Percentiles rank a stretch among this genome's conserved stretches.
These are phyloP conservation scores for Emmonsiellopsis sp. DNA, from an alignment of 2,329 filamentous ascomycete species.

Conservation along the genomic window DNA sequence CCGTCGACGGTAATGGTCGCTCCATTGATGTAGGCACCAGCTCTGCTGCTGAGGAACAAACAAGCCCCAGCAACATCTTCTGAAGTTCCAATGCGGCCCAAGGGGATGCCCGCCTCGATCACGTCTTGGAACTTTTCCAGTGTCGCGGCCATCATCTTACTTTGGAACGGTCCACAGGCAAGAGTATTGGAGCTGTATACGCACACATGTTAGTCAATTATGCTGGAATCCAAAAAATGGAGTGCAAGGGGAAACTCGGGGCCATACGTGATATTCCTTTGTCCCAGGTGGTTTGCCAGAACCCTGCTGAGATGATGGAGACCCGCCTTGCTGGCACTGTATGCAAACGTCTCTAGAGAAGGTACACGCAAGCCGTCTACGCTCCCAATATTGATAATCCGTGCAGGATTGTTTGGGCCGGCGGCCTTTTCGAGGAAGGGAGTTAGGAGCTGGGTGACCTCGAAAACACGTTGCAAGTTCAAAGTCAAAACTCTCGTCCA, in stretches of 20 bases:
- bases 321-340: slow-evolving; percentile 46
- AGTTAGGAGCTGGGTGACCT: slow-evolving; percentile 39
- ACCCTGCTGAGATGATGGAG: slow-evolving; percentile 46
- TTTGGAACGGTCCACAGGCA: slow-evolving; percentile 58
- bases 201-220: slow-evolving; percentile 15
- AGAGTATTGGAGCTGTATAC: slow-evolving; percentile 50
- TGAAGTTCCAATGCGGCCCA: slow-evolving; percentile 58
- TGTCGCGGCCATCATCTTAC: slow-evolving; percentile 47
- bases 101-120: slow-evolving; percentile 49
- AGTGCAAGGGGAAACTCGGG: slow-evolving; percentile 6
- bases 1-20: slow-evolving; percentile 57
- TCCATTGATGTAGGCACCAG: slow-evolving; percentile 58
- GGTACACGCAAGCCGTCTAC: slow-evolving; percentile 47
- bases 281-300: slow-evolving; percentile 42
- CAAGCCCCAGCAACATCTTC: slow-evolving; percentile 64
- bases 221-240: slow-evolving; percentile 41
- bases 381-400: slow-evolving; percentile 47
- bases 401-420: slow-evolving; percentile 33
- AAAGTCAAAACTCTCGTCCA: slow-evolving; percentile 50
- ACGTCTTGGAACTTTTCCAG: slow-evolving; percentile 41
- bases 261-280: slow-evolving; percentile 45
- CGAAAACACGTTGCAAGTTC: slow-evolving; percentile 47
- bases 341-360: slow-evolving; percentile 43
- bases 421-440: slow-evolving; percentile 39
- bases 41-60: slow-evolving; percentile 59